A percentile compares a stretch with the other conserved stretches of the same genome.
These are phyloP conservation scores for Barbatosphaeria neglecta DNA, from an alignment of 495 filamentous ascomycete genomes.

Conservation along the genomic window DNA sequence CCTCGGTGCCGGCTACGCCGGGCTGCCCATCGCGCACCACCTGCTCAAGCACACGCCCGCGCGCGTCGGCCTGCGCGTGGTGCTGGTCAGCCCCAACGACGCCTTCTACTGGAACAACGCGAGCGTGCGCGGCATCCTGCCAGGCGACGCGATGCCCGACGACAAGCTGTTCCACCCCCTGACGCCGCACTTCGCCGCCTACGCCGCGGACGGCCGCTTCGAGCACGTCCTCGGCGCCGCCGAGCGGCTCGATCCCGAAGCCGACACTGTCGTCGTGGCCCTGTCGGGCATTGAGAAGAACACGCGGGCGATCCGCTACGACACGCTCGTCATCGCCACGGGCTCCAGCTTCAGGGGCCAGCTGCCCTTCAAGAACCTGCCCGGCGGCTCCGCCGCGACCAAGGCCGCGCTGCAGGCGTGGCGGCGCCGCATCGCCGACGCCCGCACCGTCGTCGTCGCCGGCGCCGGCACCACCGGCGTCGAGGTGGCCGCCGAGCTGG, in stretches of 20 bases:
- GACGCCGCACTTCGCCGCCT: conserved; percentile 36
- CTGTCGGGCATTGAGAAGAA: conserved; percentile 15
- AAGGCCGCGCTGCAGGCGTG: conserved; percentile 28
- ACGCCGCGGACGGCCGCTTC: conserved; percentile 34
- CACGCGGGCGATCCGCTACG: conserved; percentile 31
- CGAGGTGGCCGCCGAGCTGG: conserved; percentile 50
- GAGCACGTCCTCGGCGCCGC: conserved; percentile 47
- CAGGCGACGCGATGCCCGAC: conserved; percentile 20
- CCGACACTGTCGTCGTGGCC: conserved; percentile 31
- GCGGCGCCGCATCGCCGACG: conserved; percentile 33
- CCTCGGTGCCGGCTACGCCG: conserved; percentile 51
- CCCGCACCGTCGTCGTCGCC: conserved; percentile 50
- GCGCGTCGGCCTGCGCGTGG: conserved; percentile 32
- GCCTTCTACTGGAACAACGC: conserved; percentile 37
- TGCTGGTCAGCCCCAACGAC: conserved; percentile 45
- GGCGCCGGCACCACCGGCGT: conserved; percentile 61
- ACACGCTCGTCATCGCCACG: conserved; percentile 48
- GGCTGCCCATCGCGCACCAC: conserved; percentile 47
- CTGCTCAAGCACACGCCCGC: conserved; percentile 38
- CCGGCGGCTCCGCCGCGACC: conserved; percentile 19
- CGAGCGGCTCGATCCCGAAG: conserved; percentile 30
- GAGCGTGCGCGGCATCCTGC: conserved; percentile 31
- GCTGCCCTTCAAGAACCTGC: conserved; percentile 42
- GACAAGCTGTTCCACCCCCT: conserved; percentile 36
- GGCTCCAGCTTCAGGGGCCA: conserved; percentile 26